Evolutionary conservation across 257 asterid species (phyloP), one percentile per base, ranked within the genome.

Genomic region (Agastache rugosa): DNA sequence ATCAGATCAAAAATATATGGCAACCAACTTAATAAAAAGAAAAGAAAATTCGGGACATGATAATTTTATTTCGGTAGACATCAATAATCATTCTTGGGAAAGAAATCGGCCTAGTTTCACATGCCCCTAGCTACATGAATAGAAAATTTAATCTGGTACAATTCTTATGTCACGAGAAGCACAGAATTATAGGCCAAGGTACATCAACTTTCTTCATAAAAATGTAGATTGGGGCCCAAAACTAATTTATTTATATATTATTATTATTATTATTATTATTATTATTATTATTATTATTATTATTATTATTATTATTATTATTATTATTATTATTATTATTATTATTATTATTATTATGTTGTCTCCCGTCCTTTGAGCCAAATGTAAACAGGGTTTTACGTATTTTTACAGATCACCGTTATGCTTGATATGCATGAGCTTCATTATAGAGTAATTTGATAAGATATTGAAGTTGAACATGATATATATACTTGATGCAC

Each of bases 131-230:
- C 55, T 67, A 7, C n/a, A 16, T 9, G 41, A 25, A 66, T 0
- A 5, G 14, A 31, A 31, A 4, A 31, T 31, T 31, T 31, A 1
- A 19, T 3, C 9, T 29, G n/a, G 73, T n/a, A 48, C 17, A 67
- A 48, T 48, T 67, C 16, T 11, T 27, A 19, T 50, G 41, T 25
- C 60, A 47, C 44, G 51, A 11, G 48, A n/a, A 34, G 34, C 69
- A 42, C 20, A 59, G 34, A 59, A 42, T 23, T 72, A 72, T 72
- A 58, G 69, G 76, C 19, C 27, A 44, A 17, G 60, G 44, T 41
- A 39, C 45, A 16, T 71, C 23, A 8, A 41, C 45, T 53, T 60
- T 72, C 41, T 14, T 25, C 11, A 41, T 71, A 25, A 37, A 55
- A 53, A 34, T 31, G 20, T 51, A 54, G 64, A 27, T 51, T 5